Percentiles rank a stretch among this genome's conserved stretches.
These are phyloP conservation scores for Cardamine occulta DNA, from an alignment of 345 rosid genomes.

Conservation along the genomic window DNA sequence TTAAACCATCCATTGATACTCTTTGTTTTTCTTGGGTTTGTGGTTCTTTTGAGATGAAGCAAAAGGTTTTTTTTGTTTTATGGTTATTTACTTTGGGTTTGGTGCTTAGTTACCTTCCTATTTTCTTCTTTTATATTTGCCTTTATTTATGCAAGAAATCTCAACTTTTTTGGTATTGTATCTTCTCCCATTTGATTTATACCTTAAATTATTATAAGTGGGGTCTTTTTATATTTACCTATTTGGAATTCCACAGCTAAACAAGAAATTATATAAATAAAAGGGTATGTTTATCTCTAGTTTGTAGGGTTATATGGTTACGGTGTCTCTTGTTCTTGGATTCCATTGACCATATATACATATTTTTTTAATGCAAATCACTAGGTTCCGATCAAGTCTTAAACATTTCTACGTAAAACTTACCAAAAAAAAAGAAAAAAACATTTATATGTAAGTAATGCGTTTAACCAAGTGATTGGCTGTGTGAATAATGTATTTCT, in stretches of 20 bases:
- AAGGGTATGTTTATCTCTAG: not conserved
- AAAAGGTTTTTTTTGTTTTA: conserved; percentile 18
- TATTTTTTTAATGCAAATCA: not conserved
- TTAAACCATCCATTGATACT: conserved; percentile 72
- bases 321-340: not conserved
- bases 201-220: not conserved
- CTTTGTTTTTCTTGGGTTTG: not conserved
- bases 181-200: conserved; percentile 1
- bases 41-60: conserved; percentile 22
- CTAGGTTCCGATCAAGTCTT: not conserved
- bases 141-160: conserved; percentile 29
- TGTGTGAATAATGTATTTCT: not conserved
- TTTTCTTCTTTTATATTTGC: conserved; percentile 31
- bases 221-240: not conserved
- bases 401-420: not conserved
- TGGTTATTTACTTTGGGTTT: conserved; percentile 21
- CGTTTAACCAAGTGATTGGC: not conserved
- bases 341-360: not conserved
- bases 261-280: not conserved
- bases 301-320: not conserved
- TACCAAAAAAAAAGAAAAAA: too few relatives aligned
- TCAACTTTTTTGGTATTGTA: not conserved
- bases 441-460: not conserved
- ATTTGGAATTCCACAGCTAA: not conserved
- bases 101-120: conserved; percentile 27